phyloP scores from a whole-genome alignment of 2,329 filamentous ascomycete species.

The Fusarium tanahbumbuense region DNA sequence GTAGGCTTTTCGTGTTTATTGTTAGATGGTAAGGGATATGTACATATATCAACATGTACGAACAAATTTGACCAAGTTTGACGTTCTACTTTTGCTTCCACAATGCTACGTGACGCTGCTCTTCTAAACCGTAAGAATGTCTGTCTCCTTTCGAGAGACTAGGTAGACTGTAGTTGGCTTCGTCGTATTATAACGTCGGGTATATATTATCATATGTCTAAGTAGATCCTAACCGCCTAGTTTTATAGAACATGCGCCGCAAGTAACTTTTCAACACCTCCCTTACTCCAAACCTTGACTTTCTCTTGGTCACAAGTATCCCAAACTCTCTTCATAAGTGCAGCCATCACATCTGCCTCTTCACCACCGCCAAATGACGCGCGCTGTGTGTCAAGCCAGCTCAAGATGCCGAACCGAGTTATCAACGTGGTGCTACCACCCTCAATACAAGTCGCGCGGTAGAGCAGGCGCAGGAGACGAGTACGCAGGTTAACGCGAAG shows the following conservation, averaged over 20 bases:
- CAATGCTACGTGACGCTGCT: background rate
- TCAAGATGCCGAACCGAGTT: slow-evolving; percentile 78
- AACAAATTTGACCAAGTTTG: slow-evolving; percentile 42
- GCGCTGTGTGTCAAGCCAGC: slow-evolving; percentile 76
- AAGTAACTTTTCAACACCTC: slow-evolving; percentile 53
- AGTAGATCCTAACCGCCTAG: slow-evolving; percentile 5
- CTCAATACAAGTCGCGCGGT: slow-evolving; percentile 73
- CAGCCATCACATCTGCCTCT: slow-evolving; percentile 62
- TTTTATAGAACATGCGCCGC: slow-evolving; percentile 18
- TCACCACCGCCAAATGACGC: slow-evolving; percentile 56
- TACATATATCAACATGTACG: slow-evolving; percentile 41
- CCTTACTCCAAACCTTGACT: slow-evolving; percentile 73
- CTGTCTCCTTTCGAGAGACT: background rate
- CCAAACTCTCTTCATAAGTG: slow-evolving; percentile 68
- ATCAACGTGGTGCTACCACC: slow-evolving; percentile 83
- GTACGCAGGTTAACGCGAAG: slow-evolving; percentile 69
- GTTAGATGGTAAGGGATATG: slow-evolving; percentile 33
- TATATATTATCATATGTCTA: slow-evolving; percentile 33
- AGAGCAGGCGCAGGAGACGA: slow-evolving; percentile 71
- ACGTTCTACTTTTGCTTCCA: background rate
- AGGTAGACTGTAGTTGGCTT: background rate
- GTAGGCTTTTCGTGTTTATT: slow-evolving; percentile 27
- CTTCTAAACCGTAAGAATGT: background rate
- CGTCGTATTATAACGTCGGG: slow-evolving; percentile 26
- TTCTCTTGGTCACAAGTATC: slow-evolving; percentile 75